A percentile compares a stretch with the other conserved stretches of the same genome.
Conservation (phyloP, 495 filamentous ascomycete species). For the Neurospora tetrasperma region DNA sequence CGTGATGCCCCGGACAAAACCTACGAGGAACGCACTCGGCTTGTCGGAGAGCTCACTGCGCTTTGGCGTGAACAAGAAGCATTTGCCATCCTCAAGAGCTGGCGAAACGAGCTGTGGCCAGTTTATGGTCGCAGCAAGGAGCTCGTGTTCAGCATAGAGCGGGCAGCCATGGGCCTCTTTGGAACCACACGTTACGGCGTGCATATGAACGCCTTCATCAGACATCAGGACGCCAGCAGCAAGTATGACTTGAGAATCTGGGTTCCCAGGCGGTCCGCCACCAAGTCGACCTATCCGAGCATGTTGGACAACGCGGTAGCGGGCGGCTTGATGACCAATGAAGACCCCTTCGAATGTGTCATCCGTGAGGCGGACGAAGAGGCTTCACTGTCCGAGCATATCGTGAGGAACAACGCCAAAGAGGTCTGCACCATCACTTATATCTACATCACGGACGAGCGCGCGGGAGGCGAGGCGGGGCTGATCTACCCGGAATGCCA, state of each 20-base stretch:
- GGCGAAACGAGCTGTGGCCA: constrained; percentile 82
- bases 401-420: constrained; percentile 51
- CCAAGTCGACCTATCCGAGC: constrained; percentile 74
- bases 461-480: constrained; percentile 77
- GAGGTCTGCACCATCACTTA: constrained; percentile 70
- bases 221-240: constrained; percentile 33
- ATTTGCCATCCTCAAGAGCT: constrained; percentile 69
- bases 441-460: constrained; percentile 65
- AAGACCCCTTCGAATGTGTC: constrained; percentile 66
- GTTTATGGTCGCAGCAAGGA: constrained; percentile 57
- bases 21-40: constrained; percentile 46
- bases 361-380: constrained; percentile 85
- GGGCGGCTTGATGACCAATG: constrained; percentile 73
- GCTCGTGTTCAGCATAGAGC: constrained; percentile 67
- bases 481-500: constrained; percentile 85
- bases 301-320: constrained; percentile 95
- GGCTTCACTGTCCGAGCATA: constrained; percentile 62
- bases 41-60: constrained; percentile 47
- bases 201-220: constrained; percentile 72
- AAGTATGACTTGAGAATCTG: constrained; percentile 61
- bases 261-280: constrained; percentile 64
- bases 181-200: constrained; percentile 83
- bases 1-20: constrained; percentile 5
- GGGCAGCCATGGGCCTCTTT: constrained; percentile 68
- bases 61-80: constrained; percentile 52